Percentiles rank a stretch among this genome's conserved stretches.
Evolutionary conservation across 306 rosid genomes (phyloP).

Genomic region (Quercus rubra): DNA sequence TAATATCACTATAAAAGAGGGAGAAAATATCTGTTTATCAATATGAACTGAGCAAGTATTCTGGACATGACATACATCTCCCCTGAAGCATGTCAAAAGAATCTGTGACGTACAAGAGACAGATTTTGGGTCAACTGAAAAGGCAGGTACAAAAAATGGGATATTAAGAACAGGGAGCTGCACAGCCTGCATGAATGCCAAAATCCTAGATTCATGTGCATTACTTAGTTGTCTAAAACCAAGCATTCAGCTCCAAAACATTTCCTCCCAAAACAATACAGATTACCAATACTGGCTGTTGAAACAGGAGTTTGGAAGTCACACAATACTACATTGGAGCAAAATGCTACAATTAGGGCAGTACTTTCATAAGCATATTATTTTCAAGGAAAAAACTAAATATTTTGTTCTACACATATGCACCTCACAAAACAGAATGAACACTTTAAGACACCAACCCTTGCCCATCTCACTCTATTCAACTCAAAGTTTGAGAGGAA

Average conservation of each 20-base stretch:
- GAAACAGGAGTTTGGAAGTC: neutral
- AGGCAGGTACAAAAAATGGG: neutral
- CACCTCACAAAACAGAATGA: neutral
- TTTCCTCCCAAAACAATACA: too few relatives aligned
- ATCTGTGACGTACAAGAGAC: constrained; percentile 34
- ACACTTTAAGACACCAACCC: neutral
- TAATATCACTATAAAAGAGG: constrained; percentile 5
- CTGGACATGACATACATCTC: constrained; percentile 57
- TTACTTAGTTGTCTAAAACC: neutral
- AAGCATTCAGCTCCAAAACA: neutral
- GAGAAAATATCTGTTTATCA: constrained; percentile 47
- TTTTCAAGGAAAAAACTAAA: neutral
- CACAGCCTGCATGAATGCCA: neutral
- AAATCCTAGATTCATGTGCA: neutral
- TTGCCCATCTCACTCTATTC: neutral
- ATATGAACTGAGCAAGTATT: constrained; percentile 62
- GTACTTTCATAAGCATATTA: neutral
- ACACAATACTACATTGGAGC: neutral
- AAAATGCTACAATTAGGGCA: neutral
- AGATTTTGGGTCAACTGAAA: neutral
- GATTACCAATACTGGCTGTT: neutral
- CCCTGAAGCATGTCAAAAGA: constrained; percentile 63
- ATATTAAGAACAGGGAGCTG: neutral
- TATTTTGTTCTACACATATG: neutral
- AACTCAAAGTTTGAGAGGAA: neutral